Evolutionary conservation across 2,329 filamentous ascomycete species (phyloP).

Genomic region (Aphanoascus verrucosus): DNA sequence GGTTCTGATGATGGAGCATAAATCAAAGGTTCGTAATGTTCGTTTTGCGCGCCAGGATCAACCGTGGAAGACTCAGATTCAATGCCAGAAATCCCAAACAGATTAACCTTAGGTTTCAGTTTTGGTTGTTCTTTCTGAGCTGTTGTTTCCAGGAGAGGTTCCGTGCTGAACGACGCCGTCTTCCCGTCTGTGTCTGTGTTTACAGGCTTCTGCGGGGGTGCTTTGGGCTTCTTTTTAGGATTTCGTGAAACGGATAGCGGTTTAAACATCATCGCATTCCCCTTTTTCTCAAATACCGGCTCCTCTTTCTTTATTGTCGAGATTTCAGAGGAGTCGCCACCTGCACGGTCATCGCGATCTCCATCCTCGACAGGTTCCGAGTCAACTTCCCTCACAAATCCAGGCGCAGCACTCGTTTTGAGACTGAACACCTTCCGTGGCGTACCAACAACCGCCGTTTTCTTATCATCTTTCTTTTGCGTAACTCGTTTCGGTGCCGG

Average conservation of each 20-base stretch:
- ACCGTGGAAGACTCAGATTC: slow-evolving; percentile 15
- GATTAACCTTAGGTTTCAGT: slow-evolving; percentile 35
- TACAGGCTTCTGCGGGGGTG: slow-evolving; percentile 19
- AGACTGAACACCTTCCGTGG: slow-evolving; percentile 53
- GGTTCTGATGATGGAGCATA: slow-evolving; percentile 24
- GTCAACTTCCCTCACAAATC: slow-evolving; percentile 52
- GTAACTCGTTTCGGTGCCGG: slow-evolving; percentile 61
- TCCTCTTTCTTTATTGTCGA: slow-evolving; percentile 23
- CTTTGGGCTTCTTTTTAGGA: slow-evolving; percentile 51
- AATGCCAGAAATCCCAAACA: slow-evolving; percentile 33
- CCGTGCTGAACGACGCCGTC: slow-evolving; percentile 17
- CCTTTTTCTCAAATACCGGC: slow-evolving; percentile 45
- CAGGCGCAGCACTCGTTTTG: slow-evolving; percentile 73
- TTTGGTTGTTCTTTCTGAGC: slow-evolving; percentile 15
- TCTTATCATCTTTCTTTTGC: slow-evolving; percentile 17
- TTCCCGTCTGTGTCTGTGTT: slow-evolving; percentile 11
- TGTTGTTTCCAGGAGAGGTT: slow-evolving; percentile 13
- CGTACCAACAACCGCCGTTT: slow-evolving; percentile 23
- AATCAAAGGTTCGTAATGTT: slow-evolving; percentile 32
- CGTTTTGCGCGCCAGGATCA: slow-evolving; percentile 12
- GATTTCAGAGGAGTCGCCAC: slow-evolving; percentile 15
- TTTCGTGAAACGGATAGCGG: slow-evolving; percentile 76
- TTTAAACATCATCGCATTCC: slow-evolving; percentile 77
- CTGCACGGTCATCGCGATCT: background rate
- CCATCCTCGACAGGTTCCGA: slow-evolving; percentile 36